Base-by-base conservation (phyloP, 495 filamentous ascomycete genomes). In the Rhypophila decipiens region DNA sequence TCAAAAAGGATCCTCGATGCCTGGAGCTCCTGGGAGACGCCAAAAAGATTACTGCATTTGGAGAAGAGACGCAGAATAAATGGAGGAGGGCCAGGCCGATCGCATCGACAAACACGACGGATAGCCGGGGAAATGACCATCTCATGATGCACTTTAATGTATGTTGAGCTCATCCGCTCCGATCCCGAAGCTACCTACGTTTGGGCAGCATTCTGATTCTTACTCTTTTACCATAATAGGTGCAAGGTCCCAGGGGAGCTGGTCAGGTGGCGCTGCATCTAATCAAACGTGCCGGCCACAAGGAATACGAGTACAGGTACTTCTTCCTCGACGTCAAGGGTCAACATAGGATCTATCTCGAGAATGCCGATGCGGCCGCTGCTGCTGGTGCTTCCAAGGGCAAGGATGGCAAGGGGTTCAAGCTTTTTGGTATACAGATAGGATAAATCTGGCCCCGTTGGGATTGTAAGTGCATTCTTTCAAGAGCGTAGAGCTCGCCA, bases 111-210 rank as follows among this genome's bases (percentile, higher is more conserved):
- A 58, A 74, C 1, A 77, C 77, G 48, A 90, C 77, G 49, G 91
- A 96, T 60, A 64, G 71, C 4, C 67, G 76, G 49, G 93, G 90
- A 3, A 81, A 77, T 37, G 86, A 96, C 54, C 89, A 96, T 68
- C 55, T 96, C 51, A 71, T 75, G 38, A 88, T 98, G 76, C 84
- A 87, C 42, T 98, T 98, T 64, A 84, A 95, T 63, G 88, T 90
- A 70, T 48, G 69, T 60, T n/a, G n/a, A n/a, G n/a, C n/a, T n/a
- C n/a, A n/a, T n/a, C n/a, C n/a, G n/a, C n/a, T n/a, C n/a, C n/a
- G n/a, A n/a, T n/a, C 27, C 27, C 27, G 13, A 31, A 7, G 7
- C 27, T 7, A 31, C 27, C 27, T 13, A 31, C 27, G n/a, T n/a
- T n/a, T n/a, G n/a, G n/a, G n/a, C n/a, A n/a, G n/a, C n/a, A n/a